Conservation (phyloP, 1,284 basidiomycete genomes). For the Ganoderma resinaceum region DNA sequence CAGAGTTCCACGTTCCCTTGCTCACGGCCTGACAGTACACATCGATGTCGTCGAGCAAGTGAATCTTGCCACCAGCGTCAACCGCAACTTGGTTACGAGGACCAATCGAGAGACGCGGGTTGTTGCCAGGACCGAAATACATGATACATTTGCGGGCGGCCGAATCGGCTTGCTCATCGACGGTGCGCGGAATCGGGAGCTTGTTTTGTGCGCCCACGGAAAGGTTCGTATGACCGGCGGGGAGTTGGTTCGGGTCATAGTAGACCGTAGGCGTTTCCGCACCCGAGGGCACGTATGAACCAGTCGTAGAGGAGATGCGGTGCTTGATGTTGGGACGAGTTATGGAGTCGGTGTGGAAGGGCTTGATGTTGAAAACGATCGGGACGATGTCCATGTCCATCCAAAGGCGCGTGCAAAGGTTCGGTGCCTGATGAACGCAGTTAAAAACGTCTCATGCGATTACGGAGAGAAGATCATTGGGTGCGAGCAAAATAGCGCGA, state of each 20-base stretch:
- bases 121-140: conserved; percentile 82
- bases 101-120: conserved; percentile 79
- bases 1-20: conserved; percentile 76
- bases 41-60: conserved; percentile 78
- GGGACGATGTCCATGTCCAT: conserved; percentile 79
- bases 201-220: conserved; percentile 54
- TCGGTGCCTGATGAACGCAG: conserved; percentile 57
- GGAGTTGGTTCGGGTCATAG: conserved; percentile 57
- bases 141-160: conserved; percentile 83
- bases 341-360: conserved; percentile 77
- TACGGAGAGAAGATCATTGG: not conserved
- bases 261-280: conserved; percentile 75
- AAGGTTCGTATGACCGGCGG: conserved; percentile 45
- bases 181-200: conserved; percentile 74
- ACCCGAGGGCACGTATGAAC: conserved; percentile 76
- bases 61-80: conserved; percentile 81
- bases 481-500: not conserved
- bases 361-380: conserved; percentile 84
- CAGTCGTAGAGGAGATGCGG: conserved; percentile 77
- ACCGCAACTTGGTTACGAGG: conserved; percentile 83
- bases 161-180: conserved; percentile 85
- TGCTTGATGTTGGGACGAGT: conserved; percentile 80
- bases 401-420: conserved; percentile 81
- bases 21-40: conserved; percentile 74
- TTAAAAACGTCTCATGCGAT: conserved; percentile 7